Percentiles rank a stretch among this genome's conserved stretches.
Evolutionary conservation across 164 flowering plant genomes (phyloP).

Genomic region (Magnolia kwangsiensis): DNA sequence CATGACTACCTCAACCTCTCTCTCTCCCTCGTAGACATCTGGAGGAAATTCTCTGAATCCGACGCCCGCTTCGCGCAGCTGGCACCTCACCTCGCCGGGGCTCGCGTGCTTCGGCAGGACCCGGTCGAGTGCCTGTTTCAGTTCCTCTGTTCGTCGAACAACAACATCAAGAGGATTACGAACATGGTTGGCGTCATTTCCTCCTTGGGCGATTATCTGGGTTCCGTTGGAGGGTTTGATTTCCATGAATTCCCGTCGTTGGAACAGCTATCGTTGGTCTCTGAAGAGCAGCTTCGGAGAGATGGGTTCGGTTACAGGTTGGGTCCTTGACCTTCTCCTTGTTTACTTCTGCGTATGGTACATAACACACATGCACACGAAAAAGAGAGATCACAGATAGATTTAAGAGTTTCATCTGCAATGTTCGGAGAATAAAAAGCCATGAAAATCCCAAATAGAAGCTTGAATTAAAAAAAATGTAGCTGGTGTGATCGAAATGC

Average conservation of each 20-base stretch:
- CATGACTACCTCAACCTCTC: conserved; percentile 65
- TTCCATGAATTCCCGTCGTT: conserved; percentile 73
- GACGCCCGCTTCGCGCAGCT: conserved; percentile 67
- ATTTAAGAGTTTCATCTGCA: no score
- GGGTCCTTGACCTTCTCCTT: background rate
- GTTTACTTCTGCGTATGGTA: background rate
- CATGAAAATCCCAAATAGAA: no score
- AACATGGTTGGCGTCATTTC: conserved; percentile 79
- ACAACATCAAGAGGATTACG: conserved; percentile 80
- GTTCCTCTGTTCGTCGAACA: conserved; percentile 85
- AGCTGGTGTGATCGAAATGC: no score
- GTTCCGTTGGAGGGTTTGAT: conserved; percentile 61
- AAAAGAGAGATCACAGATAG: no score
- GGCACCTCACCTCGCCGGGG: conserved; percentile 62
- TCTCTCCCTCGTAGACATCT: conserved; percentile 58
- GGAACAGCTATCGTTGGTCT: conserved; percentile 54
- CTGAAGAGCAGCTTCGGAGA: conserved; percentile 66
- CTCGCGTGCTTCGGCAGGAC: conserved; percentile 87
- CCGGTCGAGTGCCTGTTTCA: conserved; percentile 89
- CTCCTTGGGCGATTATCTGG: conserved; percentile 54
- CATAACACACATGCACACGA: no score
- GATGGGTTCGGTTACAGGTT: conserved; percentile 98
- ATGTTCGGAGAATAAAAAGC: no score
- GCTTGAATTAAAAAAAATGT: no score
- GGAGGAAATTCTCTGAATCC: conserved; percentile 56